phyloP scores from a whole-genome alignment of 1,139 yeast genomes.

The Spathaspora sp. region DNA sequence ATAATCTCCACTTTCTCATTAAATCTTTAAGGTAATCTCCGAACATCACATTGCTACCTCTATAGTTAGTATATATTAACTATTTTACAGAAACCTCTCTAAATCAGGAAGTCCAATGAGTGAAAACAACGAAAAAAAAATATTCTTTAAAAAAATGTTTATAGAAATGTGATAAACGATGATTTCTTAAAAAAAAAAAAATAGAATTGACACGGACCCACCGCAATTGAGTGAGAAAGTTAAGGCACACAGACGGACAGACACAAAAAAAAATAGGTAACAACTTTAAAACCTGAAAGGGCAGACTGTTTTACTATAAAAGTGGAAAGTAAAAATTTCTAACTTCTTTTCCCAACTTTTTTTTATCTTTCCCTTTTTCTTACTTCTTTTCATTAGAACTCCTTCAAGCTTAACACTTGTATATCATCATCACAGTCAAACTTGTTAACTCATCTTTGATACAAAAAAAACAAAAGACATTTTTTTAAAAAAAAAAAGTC shows the following conservation, averaged over 20 bases:
- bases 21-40: neutral
- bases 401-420: neutral
- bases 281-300: constrained; percentile 1
- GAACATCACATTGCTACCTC: neutral
- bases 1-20: neutral
- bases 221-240: neutral
- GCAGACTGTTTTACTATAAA: neutral
- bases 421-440: neutral
- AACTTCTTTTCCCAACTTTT: neutral
- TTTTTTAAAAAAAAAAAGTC: neutral
- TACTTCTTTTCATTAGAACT: neutral
- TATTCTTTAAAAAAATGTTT: neutral
- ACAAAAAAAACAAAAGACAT: no score
- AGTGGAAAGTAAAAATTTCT: neutral
- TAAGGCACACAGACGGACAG: constrained; percentile 4
- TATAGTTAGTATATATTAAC: neutral
- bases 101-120: constrained; percentile 1
- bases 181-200: neutral
- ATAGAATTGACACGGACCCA: constrained; percentile 1
- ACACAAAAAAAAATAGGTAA: neutral
- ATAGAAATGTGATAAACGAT: constrained; percentile 3
- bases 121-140: neutral
- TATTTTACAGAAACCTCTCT: neutral
- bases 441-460: neutral
- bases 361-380: neutral